Conservation (phyloP, 495 filamentous ascomycete genomes). For the Tuber calosporum region DNA sequence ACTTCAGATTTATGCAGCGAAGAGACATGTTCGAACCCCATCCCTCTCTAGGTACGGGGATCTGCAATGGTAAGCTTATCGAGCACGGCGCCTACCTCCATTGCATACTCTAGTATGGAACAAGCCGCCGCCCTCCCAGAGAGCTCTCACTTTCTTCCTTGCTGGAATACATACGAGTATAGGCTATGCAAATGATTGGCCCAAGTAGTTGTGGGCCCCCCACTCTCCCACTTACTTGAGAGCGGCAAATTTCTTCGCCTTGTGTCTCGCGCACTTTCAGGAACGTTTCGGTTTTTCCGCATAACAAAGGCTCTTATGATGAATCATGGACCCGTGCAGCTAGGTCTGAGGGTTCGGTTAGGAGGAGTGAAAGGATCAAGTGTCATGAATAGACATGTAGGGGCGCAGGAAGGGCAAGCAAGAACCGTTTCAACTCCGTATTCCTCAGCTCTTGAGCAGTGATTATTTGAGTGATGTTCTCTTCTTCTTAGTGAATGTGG, state of each 20-base stretch:
- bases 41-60: background rate
- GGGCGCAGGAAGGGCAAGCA: background rate
- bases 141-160: background rate
- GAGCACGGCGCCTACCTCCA: background rate
- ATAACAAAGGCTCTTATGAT: background rate
- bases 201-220: no score
- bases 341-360: background rate
- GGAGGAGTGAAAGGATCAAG: background rate
- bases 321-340: background rate
- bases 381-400: background rate
- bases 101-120: background rate
- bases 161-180: no score
- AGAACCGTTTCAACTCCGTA: background rate
- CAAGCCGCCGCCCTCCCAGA: background rate
- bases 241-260: background rate
- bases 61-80: background rate
- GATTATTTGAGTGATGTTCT: background rate
- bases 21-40: background rate
- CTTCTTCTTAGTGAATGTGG: background rate
- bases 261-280: background rate
- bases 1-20: background rate
- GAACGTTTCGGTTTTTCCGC: background rate
- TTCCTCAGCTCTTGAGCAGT: background rate
- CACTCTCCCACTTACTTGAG: background rate
- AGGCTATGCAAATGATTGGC: background rate